These are phyloP conservation scores for Metschnikowia aberdeeniae DNA, from an alignment of 805 yeast species.

Conservation along the genomic window DNA sequence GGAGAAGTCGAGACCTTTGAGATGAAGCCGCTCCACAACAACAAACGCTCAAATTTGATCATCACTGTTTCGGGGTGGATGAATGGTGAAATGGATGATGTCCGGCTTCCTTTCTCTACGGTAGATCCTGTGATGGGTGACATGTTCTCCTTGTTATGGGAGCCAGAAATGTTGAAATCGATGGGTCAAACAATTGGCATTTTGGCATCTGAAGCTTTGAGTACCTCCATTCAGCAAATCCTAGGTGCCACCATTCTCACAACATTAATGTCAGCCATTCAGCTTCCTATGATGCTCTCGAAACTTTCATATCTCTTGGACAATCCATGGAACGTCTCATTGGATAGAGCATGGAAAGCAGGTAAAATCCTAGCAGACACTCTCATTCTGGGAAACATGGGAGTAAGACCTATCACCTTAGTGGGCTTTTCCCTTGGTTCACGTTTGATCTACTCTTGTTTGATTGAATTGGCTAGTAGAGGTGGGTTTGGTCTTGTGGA, in stretches of 20 bases:
- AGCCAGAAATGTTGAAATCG: constrained; percentile 93
- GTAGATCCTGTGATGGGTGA: constrained; percentile 99
- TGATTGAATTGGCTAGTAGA: constrained; percentile 76
- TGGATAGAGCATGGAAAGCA: constrained; percentile 96
- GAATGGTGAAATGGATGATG: constrained; percentile 93
- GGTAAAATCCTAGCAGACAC: constrained; percentile 91
- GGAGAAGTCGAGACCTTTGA: constrained; percentile 95
- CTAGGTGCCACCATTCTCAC: constrained; percentile 86
- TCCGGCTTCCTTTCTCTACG: constrained; percentile 91
- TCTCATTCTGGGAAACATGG: constrained; percentile 77
- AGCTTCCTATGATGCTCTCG: constrained; percentile 85
- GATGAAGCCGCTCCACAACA: constrained; percentile 87
- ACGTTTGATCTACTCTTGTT: constrained; percentile 84
- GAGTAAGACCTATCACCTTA: constrained; percentile 86
- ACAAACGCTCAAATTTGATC: constrained; percentile 79
- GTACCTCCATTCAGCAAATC: constrained; percentile 92
- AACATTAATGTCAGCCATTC: constrained; percentile 89
- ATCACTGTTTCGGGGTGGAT: constrained; percentile 97
- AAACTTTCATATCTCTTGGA: constrained; percentile 86
- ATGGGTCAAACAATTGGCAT: constrained; percentile 95
- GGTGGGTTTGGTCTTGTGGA: constrained; percentile 89
- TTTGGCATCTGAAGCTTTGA: constrained; percentile 87
- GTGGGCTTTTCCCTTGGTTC: constrained; percentile 95
- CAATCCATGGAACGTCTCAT: constrained; percentile 96
- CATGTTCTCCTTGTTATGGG: constrained; percentile 88